Evolutionary conservation across 2,329 filamentous ascomycete genomes (phyloP), one percentile per base, ranked within the genome.

Genomic region (Coniochaeta hoffmannii): DNA sequence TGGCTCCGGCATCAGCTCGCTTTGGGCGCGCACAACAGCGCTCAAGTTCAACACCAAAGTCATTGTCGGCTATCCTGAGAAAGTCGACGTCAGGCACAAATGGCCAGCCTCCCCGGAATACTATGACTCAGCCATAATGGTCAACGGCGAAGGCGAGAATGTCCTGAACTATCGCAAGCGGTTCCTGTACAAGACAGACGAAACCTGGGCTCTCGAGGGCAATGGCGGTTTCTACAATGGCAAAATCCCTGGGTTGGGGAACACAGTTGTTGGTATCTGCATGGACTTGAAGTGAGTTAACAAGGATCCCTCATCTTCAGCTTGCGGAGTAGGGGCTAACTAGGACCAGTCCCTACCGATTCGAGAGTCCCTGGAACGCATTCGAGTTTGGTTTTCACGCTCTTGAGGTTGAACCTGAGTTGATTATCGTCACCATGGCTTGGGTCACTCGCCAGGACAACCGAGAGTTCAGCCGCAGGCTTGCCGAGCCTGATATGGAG

Each of bases 1-100:
- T 0, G 78, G 80, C 5, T 74, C 80, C 0, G 89, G 89, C 0
- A 82, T 87, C 54, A 85, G 79, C 7, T 85, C 88, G 0, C 69
- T 86, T 19, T 94, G 89, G 89, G 88, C 88, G 0, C 75, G 82
- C 35, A 82, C 78, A 0, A 81, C 78, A 0, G 89, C 89, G 0
- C 72, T 82, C 22, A 84, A 83, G 61, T 76, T 87, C 63, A 76
- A 85, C 57, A 91, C 88, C 63, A 72, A 78, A 53, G 87, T 93
- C 0, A 79, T 82, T 0, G 82, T 83, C 1, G 89, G 89, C 0
- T 94, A 93, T 55, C 89, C 89, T 0, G 89, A 94, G 56, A 82
- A 80, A 61, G 80, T 79, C 0, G 82, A 86, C 52, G 63, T 78
- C 0, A 65, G 72, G 0, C 53, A 66, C 0, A 72, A 73, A 24